phyloP scores from a whole-genome alignment of 139 green algal genomes.

The Picochlorum sp. region DNA sequence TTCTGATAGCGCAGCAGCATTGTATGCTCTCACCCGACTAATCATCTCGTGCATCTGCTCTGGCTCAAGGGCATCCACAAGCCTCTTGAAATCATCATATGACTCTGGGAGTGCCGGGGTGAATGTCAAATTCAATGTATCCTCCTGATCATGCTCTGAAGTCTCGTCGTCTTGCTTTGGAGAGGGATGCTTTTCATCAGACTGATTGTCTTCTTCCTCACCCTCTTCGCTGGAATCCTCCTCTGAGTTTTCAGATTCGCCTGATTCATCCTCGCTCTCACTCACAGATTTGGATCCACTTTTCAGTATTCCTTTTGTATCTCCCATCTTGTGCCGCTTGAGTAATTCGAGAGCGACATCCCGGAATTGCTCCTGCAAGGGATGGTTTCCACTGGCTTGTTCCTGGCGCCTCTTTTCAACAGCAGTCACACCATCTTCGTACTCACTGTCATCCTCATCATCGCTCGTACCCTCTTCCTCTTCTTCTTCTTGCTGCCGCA shows the following conservation, averaged over 20 bases:
- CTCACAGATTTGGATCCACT: conserved; percentile 10
- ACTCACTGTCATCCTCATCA: conserved; percentile 36
- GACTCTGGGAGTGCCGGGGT: conserved; percentile 61
- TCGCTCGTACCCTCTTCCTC: conserved; percentile 27
- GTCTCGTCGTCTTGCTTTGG: conserved; percentile 13
- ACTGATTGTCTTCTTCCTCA: conserved; percentile 6
- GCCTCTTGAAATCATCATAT: conserved; percentile 54
- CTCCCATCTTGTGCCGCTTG: conserved; percentile 23
- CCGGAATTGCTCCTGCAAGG: conserved; percentile 53
- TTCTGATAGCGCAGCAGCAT: conserved; percentile 54
- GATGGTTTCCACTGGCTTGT: conserved; percentile 56
- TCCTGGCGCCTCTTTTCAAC: conserved; percentile 46
- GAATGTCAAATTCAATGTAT: conserved; percentile 63
- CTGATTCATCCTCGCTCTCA: background rate
- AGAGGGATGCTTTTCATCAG: background rate
- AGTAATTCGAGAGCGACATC: conserved; percentile 30
- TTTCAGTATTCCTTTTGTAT: conserved; percentile 1
- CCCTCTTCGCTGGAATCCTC: conserved; percentile 8
- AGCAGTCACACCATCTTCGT: conserved; percentile 15
- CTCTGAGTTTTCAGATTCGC: conserved; percentile 14
- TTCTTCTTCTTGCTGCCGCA: background rate
- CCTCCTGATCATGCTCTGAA: background rate
- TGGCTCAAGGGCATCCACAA: conserved; percentile 37
- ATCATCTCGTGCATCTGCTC: conserved; percentile 55
- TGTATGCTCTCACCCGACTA: conserved; percentile 61